Percentiles rank a stretch among this genome's conserved stretches.
Evolutionary conservation across 2,329 filamentous ascomycete species (phyloP).

Genomic region (Aureobasidium sp.): DNA sequence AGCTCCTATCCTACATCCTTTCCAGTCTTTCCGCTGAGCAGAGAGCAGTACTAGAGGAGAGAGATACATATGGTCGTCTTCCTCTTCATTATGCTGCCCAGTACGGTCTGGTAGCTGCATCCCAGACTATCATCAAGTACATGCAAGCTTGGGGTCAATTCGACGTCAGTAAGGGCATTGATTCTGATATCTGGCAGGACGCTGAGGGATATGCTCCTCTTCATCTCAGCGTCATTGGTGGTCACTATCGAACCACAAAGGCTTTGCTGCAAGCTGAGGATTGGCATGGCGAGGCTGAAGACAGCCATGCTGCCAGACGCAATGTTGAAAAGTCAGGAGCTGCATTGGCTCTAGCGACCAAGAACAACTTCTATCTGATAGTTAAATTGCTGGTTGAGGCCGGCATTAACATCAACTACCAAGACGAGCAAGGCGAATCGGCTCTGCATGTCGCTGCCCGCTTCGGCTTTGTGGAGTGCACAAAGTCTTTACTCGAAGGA

Average conservation of each 20-base stretch:
- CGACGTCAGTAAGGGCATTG: conserved; percentile 75
- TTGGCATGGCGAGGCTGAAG: conserved; percentile 58
- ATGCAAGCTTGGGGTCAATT: conserved; percentile 90
- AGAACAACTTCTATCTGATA: conserved; percentile 77
- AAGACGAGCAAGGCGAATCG: conserved; percentile 82
- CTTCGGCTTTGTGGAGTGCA: conserved; percentile 77
- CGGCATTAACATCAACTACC: conserved; percentile 88
- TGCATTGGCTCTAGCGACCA: conserved; percentile 81
- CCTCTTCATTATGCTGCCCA: conserved; percentile 92
- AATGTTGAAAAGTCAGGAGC: conserved; percentile 74
- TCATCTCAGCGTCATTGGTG: conserved; percentile 85
- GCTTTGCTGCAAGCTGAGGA: conserved; percentile 73
- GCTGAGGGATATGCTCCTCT: conserved; percentile 83
- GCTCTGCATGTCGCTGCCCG: conserved; percentile 87
- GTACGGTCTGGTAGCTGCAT: conserved; percentile 88
- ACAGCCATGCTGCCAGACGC: conserved; percentile 55
- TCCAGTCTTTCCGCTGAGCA: conserved; percentile 63
- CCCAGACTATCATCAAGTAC: conserved; percentile 75
- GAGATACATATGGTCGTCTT: conserved; percentile 73
- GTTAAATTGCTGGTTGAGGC: conserved; percentile 83
- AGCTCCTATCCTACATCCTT: conserved; percentile 57
- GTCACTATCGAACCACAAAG: conserved; percentile 79
- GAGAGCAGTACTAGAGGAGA: conserved; percentile 57
- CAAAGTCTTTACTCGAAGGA: conserved; percentile 65
- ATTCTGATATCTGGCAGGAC: conserved; percentile 85